These are phyloP conservation scores for Lasiosphaeria miniovina DNA, from an alignment of 495 filamentous ascomycete genomes.

Conservation along the genomic window DNA sequence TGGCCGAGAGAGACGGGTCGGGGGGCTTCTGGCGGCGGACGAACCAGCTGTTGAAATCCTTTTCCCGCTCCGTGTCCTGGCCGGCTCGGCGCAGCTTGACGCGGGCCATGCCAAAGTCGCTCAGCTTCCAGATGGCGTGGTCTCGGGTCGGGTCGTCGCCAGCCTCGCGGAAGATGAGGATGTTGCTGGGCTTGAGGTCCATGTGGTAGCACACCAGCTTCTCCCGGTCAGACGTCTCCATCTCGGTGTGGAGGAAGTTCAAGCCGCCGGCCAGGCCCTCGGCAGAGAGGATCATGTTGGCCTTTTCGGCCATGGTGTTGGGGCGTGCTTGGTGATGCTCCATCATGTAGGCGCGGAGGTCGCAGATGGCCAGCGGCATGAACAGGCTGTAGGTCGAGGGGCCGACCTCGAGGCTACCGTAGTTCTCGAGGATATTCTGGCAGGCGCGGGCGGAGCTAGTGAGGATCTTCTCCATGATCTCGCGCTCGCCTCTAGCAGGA, in stretches of 20 bases:
- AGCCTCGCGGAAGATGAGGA: constrained; percentile 32
- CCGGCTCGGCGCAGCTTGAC: constrained; percentile 23
- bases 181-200: constrained; percentile 39
- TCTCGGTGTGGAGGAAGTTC: constrained; percentile 35
- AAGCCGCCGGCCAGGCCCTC: constrained; percentile 33
- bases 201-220: constrained; percentile 37
- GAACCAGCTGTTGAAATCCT: constrained; percentile 23
- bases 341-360: constrained; percentile 33
- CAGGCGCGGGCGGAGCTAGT: constrained; percentile 19
- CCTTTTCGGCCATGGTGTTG: constrained; percentile 16
- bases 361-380: constrained; percentile 37
- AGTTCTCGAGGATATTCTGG: constrained; percentile 34
- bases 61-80: constrained; percentile 15
- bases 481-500: constrained; percentile 19
- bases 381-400: constrained; percentile 33
- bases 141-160: constrained; percentile 13
- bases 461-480: constrained; percentile 35
- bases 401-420: constrained; percentile 31
- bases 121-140: constrained; percentile 35
- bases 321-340: constrained; percentile 15
- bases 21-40: constrained; percentile 12
- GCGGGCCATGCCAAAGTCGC: constrained; percentile 41
- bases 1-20: constrained; percentile 18
- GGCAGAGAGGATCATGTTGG: constrained; percentile 26
- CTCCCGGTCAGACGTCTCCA: constrained; percentile 24